A percentile compares a stretch with the other conserved stretches of the same genome.
Conservation (phyloP, 306 rosid species). For the Vigna radiata region DNA sequence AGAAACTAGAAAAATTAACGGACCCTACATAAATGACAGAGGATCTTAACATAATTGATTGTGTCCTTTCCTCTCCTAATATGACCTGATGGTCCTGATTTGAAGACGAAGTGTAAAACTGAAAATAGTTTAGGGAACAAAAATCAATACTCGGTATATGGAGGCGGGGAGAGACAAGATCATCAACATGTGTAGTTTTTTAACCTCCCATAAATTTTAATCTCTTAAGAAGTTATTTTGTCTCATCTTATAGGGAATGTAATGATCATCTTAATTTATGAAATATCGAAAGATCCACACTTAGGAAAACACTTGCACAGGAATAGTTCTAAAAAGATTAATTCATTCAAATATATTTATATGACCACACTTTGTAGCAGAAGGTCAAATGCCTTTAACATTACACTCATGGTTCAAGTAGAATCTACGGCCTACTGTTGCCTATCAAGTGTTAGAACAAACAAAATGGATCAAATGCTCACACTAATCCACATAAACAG, state of each 20-base stretch:
- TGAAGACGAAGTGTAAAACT: slow-evolving; percentile 14
- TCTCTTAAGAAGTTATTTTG: background rate
- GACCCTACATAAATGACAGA: background rate
- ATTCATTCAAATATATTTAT: slow-evolving; percentile 25
- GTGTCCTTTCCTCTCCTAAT: background rate
- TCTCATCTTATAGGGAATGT: background rate
- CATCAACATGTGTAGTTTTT: background rate
- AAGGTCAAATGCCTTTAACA: slow-evolving; percentile 1
- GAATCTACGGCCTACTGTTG: slow-evolving; percentile 7
- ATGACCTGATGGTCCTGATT: background rate
- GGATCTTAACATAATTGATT: background rate
- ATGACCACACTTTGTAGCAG: slow-evolving; percentile 19
- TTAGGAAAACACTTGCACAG: slow-evolving; percentile 14
- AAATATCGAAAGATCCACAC: slow-evolving; percentile 7
- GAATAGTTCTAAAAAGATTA: background rate
- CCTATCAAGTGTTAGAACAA: slow-evolving; percentile 10
- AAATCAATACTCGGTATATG: background rate
- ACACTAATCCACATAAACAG: slow-evolving; percentile 16
- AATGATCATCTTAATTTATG: slow-evolving; percentile 8
- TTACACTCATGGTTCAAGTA: slow-evolving; percentile 20
- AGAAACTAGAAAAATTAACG: slow-evolving; percentile 1
- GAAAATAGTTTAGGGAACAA: slow-evolving; percentile 11
- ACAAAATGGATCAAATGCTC: background rate
- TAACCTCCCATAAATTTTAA: background rate
- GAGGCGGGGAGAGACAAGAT: background rate